Evolutionary conservation across 805 yeast genomes (phyloP).

Genomic region (Starmerella vaccinii): DNA sequence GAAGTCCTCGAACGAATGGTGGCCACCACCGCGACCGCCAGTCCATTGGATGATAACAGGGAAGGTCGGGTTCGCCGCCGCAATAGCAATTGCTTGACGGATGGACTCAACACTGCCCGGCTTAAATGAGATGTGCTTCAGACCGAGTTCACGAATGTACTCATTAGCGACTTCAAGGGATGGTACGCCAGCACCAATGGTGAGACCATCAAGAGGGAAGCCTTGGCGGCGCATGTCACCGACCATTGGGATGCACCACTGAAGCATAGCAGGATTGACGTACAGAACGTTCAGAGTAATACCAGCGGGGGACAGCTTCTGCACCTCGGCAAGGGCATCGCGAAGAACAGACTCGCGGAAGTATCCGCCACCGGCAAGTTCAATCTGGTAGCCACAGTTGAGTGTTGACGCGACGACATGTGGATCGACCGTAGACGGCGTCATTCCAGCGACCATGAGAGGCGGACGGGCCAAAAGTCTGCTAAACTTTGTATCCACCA

Average conservation of each 20-base stretch:
- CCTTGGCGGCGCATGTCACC: constrained; percentile 81
- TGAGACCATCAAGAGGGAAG: constrained; percentile 88
- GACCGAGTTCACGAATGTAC: constrained; percentile 82
- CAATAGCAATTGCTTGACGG: constrained; percentile 74
- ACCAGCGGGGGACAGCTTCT: constrained; percentile 68
- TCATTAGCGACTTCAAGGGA: constrained; percentile 94
- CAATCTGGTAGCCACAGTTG: constrained; percentile 95
- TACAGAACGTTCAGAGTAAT: constrained; percentile 86
- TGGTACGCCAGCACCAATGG: constrained; percentile 99
- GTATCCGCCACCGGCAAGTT: constrained; percentile 98
- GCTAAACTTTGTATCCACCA: constrained; percentile 90
- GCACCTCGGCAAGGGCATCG: constrained; percentile 64
- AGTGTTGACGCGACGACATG: constrained; percentile 88
- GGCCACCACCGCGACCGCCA: constrained; percentile 99
- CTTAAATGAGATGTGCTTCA: constrained; percentile 89
- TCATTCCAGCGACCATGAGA: constrained; percentile 97
- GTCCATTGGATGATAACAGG: constrained; percentile 99
- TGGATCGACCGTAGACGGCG: constrained; percentile 93
- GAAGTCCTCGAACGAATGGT: constrained; percentile 98
- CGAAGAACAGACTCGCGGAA: constrained; percentile 64
- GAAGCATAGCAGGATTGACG: constrained; percentile 94
- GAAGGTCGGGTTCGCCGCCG: constrained; percentile 90
- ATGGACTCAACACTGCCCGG: constrained; percentile 97
- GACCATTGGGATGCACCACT: constrained; percentile 97
- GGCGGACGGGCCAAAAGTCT: constrained; percentile 91